These are phyloP conservation scores for Colletotrichum simmondsii DNA, from an alignment of 2,329 filamentous ascomycete species.

Conservation along the genomic window DNA sequence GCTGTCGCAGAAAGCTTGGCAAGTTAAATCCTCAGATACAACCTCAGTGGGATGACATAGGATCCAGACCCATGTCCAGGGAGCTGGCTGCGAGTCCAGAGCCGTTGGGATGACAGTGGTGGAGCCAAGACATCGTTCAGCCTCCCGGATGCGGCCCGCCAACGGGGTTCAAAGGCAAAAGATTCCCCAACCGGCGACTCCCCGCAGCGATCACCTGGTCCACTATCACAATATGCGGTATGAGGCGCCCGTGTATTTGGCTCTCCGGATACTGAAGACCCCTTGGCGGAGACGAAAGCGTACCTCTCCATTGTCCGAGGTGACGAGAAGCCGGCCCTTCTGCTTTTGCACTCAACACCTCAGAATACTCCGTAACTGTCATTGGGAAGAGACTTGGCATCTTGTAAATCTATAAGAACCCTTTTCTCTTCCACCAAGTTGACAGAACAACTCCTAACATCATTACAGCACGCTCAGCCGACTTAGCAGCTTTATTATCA, in stretches of 20 bases:
- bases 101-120: slow-evolving; percentile 4
- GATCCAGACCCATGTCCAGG: background rate
- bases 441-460: rapidly evolving
- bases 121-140: background rate
- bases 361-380: background rate
- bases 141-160: background rate
- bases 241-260: background rate
- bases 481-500: background rate
- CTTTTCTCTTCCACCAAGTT: background rate
- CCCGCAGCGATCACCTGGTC: too few relatives aligned
- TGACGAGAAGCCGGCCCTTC: background rate
- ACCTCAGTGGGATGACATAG: background rate
- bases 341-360: background rate
- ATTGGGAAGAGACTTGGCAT: background rate
- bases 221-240: background rate
- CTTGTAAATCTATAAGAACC: background rate
- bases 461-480: background rate
- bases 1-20: too few relatives aligned
- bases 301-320: background rate
- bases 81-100: background rate
- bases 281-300: background rate
- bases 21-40: too few relatives aligned
- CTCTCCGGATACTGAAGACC: background rate
- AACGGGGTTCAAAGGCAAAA: background rate
- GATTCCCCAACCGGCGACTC: background rate